Conservation (phyloP, 1,284 basidiomycete genomes). For the Golubevia pallescens region DNA sequence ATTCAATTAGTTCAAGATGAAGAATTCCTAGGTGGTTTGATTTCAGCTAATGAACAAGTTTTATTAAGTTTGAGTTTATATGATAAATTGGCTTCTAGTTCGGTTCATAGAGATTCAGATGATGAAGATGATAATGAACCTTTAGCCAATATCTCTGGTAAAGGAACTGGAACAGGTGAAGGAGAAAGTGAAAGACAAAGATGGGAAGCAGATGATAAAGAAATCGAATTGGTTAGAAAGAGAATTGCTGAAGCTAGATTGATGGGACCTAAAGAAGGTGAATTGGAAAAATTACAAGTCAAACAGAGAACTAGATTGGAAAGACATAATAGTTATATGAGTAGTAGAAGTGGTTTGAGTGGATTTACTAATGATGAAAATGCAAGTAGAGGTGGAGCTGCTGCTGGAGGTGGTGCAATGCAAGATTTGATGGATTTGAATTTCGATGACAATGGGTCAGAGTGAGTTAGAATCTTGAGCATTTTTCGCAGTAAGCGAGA, state of each 20-base stretch:
- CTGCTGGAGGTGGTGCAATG: conserved; percentile 20
- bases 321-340: conserved; percentile 39
- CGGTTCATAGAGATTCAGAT: no score
- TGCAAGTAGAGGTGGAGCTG: conserved; percentile 5
- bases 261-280: conserved; percentile 19
- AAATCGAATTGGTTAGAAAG: conserved; percentile 52
- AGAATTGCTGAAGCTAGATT: conserved; percentile 32
- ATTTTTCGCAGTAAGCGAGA: neutral
- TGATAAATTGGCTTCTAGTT: conserved; percentile 25
- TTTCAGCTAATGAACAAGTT: conserved; percentile 60
- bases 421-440: conserved; percentile 51
- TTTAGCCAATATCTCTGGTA: conserved; percentile 11
- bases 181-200: conserved; percentile 20
- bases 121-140: neutral
- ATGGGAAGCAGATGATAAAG: conserved; percentile 34
- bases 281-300: conserved; percentile 52
- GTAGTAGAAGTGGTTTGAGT: conserved; percentile 37
- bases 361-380: conserved; percentile 16
- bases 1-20: conserved; percentile 61
- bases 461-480: neutral
- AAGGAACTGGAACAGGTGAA: conserved; percentile 27
- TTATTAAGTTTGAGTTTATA: conserved; percentile 59
- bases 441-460: conserved; percentile 32
- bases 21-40: conserved; percentile 51
- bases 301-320: conserved; percentile 40